These are phyloP conservation scores for Hypoxylon sp. DNA, from an alignment of 2,329 filamentous ascomycete genomes.

Conservation along the genomic window DNA sequence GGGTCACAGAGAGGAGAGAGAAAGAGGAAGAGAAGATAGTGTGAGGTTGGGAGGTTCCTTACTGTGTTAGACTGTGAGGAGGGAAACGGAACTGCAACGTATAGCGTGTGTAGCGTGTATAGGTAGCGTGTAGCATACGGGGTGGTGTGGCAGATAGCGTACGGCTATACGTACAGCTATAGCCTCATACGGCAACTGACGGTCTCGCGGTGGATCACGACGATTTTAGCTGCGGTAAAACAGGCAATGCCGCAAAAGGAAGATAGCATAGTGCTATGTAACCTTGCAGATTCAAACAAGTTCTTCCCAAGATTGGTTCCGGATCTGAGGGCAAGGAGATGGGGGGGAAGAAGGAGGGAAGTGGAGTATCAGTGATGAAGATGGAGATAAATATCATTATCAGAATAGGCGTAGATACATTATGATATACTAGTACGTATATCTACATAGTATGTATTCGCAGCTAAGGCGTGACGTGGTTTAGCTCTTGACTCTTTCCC, in stretches of 20 bases:
- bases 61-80: conserved; percentile 25
- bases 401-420: too few relatives aligned
- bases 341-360: conserved; percentile 13
- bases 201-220: conserved; percentile 11
- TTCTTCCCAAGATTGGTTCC: not conserved
- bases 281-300: not conserved
- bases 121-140: conserved; percentile 10
- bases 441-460: too few relatives aligned
- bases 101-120: not conserved
- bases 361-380: conserved; percentile 13
- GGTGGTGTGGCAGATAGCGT: too few relatives aligned
- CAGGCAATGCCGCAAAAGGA: conserved; percentile 6
- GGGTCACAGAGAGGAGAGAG: too few relatives aligned
- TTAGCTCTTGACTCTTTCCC: too few relatives aligned
- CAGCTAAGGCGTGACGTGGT: too few relatives aligned
- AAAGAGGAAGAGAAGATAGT: too few relatives aligned
- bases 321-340: conserved; percentile 1
- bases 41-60: conserved; percentile 19
- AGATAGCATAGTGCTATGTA: not conserved
- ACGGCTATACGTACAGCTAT: too few relatives aligned
- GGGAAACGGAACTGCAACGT: conserved; percentile 6
- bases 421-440: too few relatives aligned
- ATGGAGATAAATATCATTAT: conserved; percentile 1
- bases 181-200: conserved; percentile 15
- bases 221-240: conserved; percentile 21